A percentile compares a stretch with the other conserved stretches of the same genome.
Evolutionary conservation across 2,329 filamentous ascomycete genomes (phyloP).

Genomic region (Chrysosporium keratinophilum): DNA sequence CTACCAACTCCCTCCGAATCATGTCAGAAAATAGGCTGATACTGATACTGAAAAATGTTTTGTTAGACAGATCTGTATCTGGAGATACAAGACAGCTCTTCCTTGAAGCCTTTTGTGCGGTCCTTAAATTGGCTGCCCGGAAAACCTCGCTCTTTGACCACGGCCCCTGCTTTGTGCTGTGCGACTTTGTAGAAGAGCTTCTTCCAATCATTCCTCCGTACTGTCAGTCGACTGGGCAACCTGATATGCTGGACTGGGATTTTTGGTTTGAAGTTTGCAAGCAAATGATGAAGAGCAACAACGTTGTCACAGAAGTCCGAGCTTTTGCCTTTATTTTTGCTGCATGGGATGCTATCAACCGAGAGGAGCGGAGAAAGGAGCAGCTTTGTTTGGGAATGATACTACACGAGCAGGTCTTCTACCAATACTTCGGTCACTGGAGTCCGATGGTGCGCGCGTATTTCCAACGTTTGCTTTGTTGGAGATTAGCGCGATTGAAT

Average conservation of each 20-base stretch:
- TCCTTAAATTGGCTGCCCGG: slow-evolving; percentile 64
- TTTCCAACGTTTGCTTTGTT: slow-evolving; percentile 81
- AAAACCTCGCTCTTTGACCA: slow-evolving; percentile 72
- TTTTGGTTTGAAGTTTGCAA: slow-evolving; percentile 79
- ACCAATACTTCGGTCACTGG: slow-evolving; percentile 83
- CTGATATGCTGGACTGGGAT: slow-evolving; percentile 57
- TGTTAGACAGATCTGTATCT: slow-evolving; percentile 52
- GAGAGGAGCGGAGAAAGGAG: slow-evolving; percentile 56
- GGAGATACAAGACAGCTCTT: slow-evolving; percentile 55
- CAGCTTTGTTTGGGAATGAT: slow-evolving; percentile 65
- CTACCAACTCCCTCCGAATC: slow-evolving; percentile 60
- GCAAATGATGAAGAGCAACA: slow-evolving; percentile 70
- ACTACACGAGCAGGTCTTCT: slow-evolving; percentile 62
- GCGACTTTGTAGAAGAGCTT: slow-evolving; percentile 79
- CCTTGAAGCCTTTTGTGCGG: slow-evolving; percentile 60
- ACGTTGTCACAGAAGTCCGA: slow-evolving; percentile 81
- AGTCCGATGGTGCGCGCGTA: slow-evolving; percentile 91
- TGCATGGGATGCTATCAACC: slow-evolving; percentile 63
- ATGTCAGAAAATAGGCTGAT: slow-evolving; percentile 87
- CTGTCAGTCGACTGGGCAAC: slow-evolving; percentile 37
- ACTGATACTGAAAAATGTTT: slow-evolving; percentile 68
- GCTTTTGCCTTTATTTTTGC: slow-evolving; percentile 72
- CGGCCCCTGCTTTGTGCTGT: slow-evolving; percentile 76
- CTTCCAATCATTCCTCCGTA: slow-evolving; percentile 58
- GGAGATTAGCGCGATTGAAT: slow-evolving; percentile 70